These are phyloP conservation scores for Galeopsis tetrahit DNA, from an alignment of 257 asterid species.

Conservation along the genomic window DNA sequence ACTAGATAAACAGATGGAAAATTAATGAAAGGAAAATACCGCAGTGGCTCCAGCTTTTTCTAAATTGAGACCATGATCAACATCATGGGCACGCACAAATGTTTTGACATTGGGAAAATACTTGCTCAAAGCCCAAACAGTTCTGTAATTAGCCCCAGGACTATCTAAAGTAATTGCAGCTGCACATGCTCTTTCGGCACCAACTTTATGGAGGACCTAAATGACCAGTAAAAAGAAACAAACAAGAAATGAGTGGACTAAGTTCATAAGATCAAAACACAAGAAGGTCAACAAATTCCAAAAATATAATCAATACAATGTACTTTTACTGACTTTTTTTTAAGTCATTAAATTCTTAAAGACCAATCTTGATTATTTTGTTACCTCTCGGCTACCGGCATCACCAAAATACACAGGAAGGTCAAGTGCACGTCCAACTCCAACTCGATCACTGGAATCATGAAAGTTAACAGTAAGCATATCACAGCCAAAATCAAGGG, in stretches of 20 bases:
- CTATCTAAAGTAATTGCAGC: conserved; percentile 96
- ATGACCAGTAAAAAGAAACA: conserved; percentile 32
- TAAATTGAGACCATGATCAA: conserved; percentile 94
- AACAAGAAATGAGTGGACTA: not conserved
- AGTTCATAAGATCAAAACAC: not conserved
- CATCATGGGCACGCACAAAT: conserved; percentile 99
- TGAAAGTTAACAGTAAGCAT: conserved; percentile 29
- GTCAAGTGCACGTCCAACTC: conserved; percentile 97
- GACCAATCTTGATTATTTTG: conserved; percentile 24
- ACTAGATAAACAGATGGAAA: conserved; percentile 17
- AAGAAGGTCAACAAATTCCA: too few species aligned
- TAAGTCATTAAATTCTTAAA: not conserved
- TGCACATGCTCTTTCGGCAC: conserved; percentile 98
- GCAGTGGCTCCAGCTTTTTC: conserved; percentile 99
- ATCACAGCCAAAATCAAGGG: conserved; percentile 11
- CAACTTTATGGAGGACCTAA: conserved; percentile 97
- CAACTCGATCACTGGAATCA: conserved; percentile 84
- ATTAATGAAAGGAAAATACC: conserved; percentile 51
- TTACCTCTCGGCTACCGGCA: conserved; percentile 99
- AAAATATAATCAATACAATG: not conserved
- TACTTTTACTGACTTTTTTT: not conserved
- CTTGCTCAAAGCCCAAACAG: conserved; percentile 99
- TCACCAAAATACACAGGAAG: conserved; percentile 99
- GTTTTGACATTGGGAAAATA: conserved; percentile 94
- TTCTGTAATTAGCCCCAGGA: conserved; percentile 99